These are phyloP conservation scores for Kappamyces sp. DNA, from an alignment of 192 early-diverging fungal genomes.

Conservation along the genomic window DNA sequence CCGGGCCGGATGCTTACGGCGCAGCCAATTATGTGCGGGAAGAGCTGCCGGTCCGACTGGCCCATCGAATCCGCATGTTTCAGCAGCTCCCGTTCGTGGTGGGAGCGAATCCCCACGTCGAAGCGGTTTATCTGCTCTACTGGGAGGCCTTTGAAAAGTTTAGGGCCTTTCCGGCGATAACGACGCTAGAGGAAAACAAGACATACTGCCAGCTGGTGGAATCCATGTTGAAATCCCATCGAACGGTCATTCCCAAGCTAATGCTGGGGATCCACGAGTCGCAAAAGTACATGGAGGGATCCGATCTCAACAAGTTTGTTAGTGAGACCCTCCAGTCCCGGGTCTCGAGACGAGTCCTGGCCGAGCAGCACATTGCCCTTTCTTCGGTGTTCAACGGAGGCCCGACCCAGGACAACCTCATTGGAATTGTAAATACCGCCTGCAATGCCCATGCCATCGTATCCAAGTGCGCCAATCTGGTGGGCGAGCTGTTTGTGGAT, in stretches of 20 bases:
- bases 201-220: constrained; percentile 73
- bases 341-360: constrained; percentile 83
- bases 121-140: constrained; percentile 79
- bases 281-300: constrained; percentile 58
- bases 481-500: constrained; percentile 37
- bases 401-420: constrained; percentile 27
- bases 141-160: constrained; percentile 90
- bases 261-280: constrained; percentile 78
- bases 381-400: constrained; percentile 23
- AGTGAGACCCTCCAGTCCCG: constrained; percentile 82
- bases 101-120: constrained; percentile 87
- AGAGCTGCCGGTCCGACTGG: constrained; percentile 84
- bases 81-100: constrained; percentile 90
- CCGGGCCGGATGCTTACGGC: neutral
- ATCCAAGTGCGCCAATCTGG: constrained; percentile 29
- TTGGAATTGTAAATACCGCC: constrained; percentile 67
- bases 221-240: constrained; percentile 67
- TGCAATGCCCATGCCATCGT: constrained; percentile 56
- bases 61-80: constrained; percentile 81
- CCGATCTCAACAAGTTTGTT: constrained; percentile 79
- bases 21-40: constrained; percentile 81
- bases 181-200: constrained; percentile 75
- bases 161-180: constrained; percentile 62
- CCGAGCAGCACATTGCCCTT: constrained; percentile 88
- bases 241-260: constrained; percentile 82